phyloP scores from a whole-genome alignment of 306 rosid species.

The Parietaria judaica region DNA sequence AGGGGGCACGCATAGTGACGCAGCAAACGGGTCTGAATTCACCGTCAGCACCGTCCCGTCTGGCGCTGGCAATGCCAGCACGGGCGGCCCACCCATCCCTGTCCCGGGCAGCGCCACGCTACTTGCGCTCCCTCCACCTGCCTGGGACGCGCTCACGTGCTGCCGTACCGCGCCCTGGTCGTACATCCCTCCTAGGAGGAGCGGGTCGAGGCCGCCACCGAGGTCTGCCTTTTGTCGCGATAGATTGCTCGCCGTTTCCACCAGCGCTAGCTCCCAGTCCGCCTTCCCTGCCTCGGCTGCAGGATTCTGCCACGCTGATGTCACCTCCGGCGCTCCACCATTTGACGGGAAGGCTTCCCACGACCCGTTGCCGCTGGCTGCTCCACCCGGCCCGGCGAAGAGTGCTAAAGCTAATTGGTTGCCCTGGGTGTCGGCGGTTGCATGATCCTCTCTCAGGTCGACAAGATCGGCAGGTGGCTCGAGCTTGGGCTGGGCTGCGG shows the following conservation, averaged over 20 bases:
- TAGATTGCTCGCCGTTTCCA: constrained; percentile 83
- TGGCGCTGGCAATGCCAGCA: constrained; percentile 96
- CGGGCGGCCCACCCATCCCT: constrained; percentile 59
- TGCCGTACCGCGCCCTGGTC: constrained; percentile 95
- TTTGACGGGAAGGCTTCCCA: constrained; percentile 95
- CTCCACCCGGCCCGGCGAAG: constrained; percentile 68
- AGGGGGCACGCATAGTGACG: constrained; percentile 71
- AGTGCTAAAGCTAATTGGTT: constrained; percentile 80
- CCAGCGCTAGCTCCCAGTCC: constrained; percentile 96
- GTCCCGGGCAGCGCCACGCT: constrained; percentile 87
- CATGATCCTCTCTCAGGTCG: constrained; percentile 71
- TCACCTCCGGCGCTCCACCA: constrained; percentile 64
- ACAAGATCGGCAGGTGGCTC: constrained; percentile 64
- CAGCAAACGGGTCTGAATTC: constrained; percentile 92
- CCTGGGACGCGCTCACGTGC: constrained; percentile 70
- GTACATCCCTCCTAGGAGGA: constrained; percentile 86
- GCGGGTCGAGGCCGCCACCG: constrained; percentile 90
- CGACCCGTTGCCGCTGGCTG: constrained; percentile 57
- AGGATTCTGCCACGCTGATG: constrained; percentile 96
- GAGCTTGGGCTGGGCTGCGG: constrained; percentile 49
- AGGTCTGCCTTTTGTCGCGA: constrained; percentile 56
- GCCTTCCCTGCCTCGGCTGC: constrained; percentile 92
- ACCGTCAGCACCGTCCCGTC: constrained; percentile 79
- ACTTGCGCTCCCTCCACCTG: constrained; percentile 92
- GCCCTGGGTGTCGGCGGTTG: constrained; percentile 76